Evolutionary conservation across 2,329 filamentous ascomycete genomes (phyloP).

Genomic region (Alternaria conjuncta): DNA sequence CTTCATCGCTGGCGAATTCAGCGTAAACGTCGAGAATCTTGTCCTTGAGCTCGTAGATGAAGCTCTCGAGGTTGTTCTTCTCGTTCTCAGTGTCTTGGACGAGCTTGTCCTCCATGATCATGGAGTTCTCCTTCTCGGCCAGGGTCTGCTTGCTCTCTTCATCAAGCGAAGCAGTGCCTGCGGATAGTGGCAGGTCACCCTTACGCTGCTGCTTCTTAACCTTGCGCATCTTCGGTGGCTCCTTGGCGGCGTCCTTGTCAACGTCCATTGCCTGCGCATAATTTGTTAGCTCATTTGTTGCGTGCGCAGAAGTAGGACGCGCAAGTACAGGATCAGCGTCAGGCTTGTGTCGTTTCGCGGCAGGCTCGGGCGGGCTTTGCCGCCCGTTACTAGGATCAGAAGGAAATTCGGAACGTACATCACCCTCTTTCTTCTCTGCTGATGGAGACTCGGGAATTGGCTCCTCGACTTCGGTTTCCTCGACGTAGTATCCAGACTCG

Average conservation of each 20-base stretch:
- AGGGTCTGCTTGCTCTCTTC: constrained; percentile 68
- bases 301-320: constrained; percentile 33
- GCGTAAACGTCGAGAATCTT: constrained; percentile 93
- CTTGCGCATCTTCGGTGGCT: constrained; percentile 83
- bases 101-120: constrained; percentile 98
- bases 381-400: constrained; percentile 29
- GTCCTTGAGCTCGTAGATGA: constrained; percentile 94
- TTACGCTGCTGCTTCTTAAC: constrained; percentile 99
- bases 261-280: constrained; percentile 48
- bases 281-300: constrained; percentile 36
- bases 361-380: constrained; percentile 30
- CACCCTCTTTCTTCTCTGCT: constrained; percentile 66
- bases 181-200: constrained; percentile 87
- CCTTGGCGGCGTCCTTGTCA: constrained; percentile 46
- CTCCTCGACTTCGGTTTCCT: constrained; percentile 97
- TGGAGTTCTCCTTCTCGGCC: constrained; percentile 81
- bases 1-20: constrained; percentile 87
- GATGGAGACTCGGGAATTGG: constrained; percentile 75
- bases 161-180: constrained; percentile 83
- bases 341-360: constrained; percentile 43
- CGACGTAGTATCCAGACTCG: constrained; percentile 96
- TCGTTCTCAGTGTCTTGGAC: constrained; percentile 98
- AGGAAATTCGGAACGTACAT: constrained; percentile 65
- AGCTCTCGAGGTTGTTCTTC: constrained; percentile 99
- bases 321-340: constrained; percentile 30